Conservation (phyloP, 257 asterid species). For the Mitragyna speciosa region DNA sequence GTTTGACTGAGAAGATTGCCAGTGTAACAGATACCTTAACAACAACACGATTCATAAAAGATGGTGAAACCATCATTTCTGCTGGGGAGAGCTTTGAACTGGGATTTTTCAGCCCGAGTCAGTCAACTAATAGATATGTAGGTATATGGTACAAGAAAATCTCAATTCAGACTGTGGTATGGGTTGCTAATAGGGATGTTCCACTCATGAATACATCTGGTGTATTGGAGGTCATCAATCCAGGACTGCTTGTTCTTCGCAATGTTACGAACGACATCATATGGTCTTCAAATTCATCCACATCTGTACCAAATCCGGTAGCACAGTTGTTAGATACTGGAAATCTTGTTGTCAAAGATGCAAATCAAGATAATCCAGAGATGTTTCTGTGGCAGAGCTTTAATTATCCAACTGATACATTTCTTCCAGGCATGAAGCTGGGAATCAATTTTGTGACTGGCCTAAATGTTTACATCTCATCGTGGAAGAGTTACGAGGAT, state of each 20-base stretch:
- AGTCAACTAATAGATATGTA: constrained; percentile 29
- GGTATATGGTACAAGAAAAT: constrained; percentile 50
- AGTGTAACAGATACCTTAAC: not conserved
- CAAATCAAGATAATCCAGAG: constrained; percentile 18
- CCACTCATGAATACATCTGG: constrained; percentile 29
- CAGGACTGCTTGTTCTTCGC: constrained; percentile 31
- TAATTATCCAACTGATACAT: constrained; percentile 38
- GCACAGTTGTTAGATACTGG: constrained; percentile 42
- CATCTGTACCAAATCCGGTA: constrained; percentile 19
- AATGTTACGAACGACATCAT: constrained; percentile 14
- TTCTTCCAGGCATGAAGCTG: constrained; percentile 46
- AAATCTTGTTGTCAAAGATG: constrained; percentile 42
- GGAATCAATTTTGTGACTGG: constrained; percentile 35
- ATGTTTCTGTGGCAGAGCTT: constrained; percentile 52
- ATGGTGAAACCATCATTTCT: constrained; percentile 38
- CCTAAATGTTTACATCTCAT: constrained; percentile 22
- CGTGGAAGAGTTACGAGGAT: constrained; percentile 39
- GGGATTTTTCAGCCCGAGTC: constrained; percentile 45
- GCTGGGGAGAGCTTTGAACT: constrained; percentile 34
- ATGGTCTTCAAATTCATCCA: constrained; percentile 46
- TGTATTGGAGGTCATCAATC: constrained; percentile 15
- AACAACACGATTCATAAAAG: not conserved
- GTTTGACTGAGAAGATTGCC: not conserved
- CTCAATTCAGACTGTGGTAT: constrained; percentile 25
- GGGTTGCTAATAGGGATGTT: constrained; percentile 37